Base-by-base conservation (phyloP, 2,329 filamentous ascomycete genomes). In the Epichloe sylvatica region DNA sequence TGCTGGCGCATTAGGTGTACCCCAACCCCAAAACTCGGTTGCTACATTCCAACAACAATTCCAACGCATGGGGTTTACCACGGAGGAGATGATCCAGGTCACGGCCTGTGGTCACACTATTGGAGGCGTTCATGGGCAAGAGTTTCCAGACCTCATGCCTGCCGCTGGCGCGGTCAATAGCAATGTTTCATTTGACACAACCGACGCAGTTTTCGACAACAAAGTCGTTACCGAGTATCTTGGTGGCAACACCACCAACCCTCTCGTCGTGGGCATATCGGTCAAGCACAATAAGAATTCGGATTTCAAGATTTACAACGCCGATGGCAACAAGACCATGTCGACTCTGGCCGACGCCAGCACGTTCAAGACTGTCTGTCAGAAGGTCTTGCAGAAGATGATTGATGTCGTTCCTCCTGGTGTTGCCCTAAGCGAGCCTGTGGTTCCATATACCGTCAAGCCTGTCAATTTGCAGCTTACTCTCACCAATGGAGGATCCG, bases 51-150 rank as follows among this genome's bases (percentile, higher is more conserved):
- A 64, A 47, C 70, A 73, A 46, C 76, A 79, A 58, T 82, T 81
- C 55, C 50, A 63, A 5, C 70, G 77, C 46, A 76, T 80, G 68
- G 78, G 78, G 5, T 81, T 81, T 62, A 71, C 62, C 46, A 60
- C 60, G 11, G 60, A 67, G 15, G 75, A 81, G 54, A 81, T 81
- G 76, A 79, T 82, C 40, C 71, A 76, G 56, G 65, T 78, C 23
- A 72, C 71, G 2, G 78, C 77, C 9, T 83, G 79, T 57, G 79
- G 79, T 2, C 79, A 83, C 59, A 76, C 75, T 0, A 60, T 83
- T 21, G 79, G 79, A 21, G 75, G 77, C 15, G 78, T 81, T 7
- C 78, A 82, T 61, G 65, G 67, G 25, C 58, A 59, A 9, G 69
- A 78, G 53, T 78, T 78, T 52, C 73, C 75, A 0, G 64, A 71